Conservation (phyloP, 225 moss, liverwort and hornwort genomes). For the Lunularia cruciata region DNA sequence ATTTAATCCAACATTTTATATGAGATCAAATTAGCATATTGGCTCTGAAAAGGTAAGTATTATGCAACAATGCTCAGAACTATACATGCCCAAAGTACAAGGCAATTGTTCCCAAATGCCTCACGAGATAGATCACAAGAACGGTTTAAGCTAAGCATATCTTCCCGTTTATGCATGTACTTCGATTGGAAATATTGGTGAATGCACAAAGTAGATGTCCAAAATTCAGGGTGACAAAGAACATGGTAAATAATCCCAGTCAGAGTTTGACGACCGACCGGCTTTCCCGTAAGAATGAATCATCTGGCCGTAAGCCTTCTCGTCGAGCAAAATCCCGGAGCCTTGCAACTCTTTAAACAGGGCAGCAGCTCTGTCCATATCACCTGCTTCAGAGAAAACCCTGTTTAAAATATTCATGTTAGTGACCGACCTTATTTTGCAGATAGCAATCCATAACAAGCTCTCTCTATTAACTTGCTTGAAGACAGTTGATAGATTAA, state of each 20-base stretch:
- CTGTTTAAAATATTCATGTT: constrained; percentile 9
- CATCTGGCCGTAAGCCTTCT: constrained; percentile 88
- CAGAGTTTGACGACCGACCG: constrained; percentile 40
- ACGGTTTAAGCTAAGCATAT: too few relatives aligned
- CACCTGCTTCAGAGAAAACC: constrained; percentile 41
- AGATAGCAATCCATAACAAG: too few relatives aligned
- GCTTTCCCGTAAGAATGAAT: constrained; percentile 80
- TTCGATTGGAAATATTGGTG: too few relatives aligned
- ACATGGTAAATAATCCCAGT: neutral
- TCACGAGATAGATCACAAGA: too few relatives aligned
- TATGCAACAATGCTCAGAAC: too few relatives aligned
- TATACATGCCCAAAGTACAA: too few relatives aligned
- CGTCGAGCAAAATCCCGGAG: constrained; percentile 46
- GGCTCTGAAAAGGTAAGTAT: too few relatives aligned
- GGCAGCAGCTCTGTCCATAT: constrained; percentile 34
- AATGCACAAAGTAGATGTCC: neutral
- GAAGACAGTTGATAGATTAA: too few relatives aligned
- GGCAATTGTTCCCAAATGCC: too few relatives aligned
- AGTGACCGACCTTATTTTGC: too few relatives aligned
- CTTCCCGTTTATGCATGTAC: too few relatives aligned
- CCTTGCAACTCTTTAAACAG: constrained; percentile 43
- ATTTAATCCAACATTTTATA: constrained; percentile 3
- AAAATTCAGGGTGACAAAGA: neutral
- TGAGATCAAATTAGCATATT: neutral
- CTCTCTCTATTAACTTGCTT: too few relatives aligned